Base-by-base conservation (phyloP, 345 rosid genomes). In the Angophora floribunda region DNA sequence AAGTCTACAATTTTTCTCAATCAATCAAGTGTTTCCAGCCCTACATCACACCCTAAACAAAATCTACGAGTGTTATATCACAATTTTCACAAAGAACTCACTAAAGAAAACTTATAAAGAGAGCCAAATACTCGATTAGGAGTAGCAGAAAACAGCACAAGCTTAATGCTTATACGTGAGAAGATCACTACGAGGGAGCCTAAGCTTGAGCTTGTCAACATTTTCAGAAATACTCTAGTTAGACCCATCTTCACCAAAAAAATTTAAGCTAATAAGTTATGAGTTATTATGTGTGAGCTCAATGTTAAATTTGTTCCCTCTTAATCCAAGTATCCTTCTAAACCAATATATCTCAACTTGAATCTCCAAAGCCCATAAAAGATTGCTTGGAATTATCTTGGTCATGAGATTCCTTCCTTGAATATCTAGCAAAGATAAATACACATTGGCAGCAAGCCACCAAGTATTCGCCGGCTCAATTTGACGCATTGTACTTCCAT, bases 121-220 rank as follows among this genome's bases (percentile, higher is more conserved):
- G 75, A 0, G 32, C 30, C 16, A 15, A 61, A 13, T 28, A 61
- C 70, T 61, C 6, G 12, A 16, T 63, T 12, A 30, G 67, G 70
- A 63, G 70, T 13, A 63, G 30, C 4, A 28, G 16, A 63, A 63
- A n/a, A n/a, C n/a, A n/a, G n/a, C n/a, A n/a, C n/a, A n/a, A n/a
- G n/a, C n/a, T n/a, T n/a, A n/a, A n/a, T n/a, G n/a, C n/a, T n/a
- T n/a, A n/a, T n/a, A 63, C 36, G 14, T 3, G 36, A 8, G 17
- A n/a, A n/a, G 70, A 28, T 63, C 9, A 6, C 8, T 24, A 28
- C 30, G 6, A 63, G 70, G 17, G 26, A 55, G 26, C 5, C 26
- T 55, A 21, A 55, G 61, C 61, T 11, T 11, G 7, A 55, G 6
- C 26, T 0, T 2, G 0, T 21, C 26, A 55, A 1, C 22, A 55